Percentiles rank a stretch among this genome's conserved stretches.
phyloP scores from a whole-genome alignment of 106 monocot species.

The Dendrobium nobile region DNA sequence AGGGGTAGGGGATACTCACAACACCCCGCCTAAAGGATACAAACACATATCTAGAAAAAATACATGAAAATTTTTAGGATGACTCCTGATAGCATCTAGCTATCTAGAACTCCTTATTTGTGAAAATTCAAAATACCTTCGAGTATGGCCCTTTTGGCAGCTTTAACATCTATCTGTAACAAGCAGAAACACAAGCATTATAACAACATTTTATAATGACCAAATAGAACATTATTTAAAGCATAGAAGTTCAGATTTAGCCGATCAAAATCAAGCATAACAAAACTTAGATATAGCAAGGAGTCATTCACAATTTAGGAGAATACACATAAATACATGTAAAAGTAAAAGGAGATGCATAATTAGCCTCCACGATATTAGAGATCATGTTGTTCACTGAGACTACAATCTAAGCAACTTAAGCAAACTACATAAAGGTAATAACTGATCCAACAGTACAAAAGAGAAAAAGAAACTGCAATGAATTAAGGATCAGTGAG shows the following conservation, averaged over 20 bases:
- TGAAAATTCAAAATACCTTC: constrained; percentile 40
- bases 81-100: not conserved
- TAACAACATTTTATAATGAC: constrained; percentile 3
- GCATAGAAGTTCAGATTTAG: not conserved
- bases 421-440: not conserved
- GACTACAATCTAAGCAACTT: not conserved
- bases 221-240: not conserved
- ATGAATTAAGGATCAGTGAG: not conserved
- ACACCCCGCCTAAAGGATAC: not conserved
- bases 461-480: not conserved
- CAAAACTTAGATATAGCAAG: not conserved
- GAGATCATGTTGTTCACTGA: not conserved
- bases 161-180: constrained; percentile 70
- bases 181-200: constrained; percentile 5
- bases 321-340: not conserved
- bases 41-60: not conserved
- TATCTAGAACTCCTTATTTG: not conserved
- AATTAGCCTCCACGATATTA: not conserved
- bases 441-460: not conserved
- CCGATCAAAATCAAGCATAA: not conserved
- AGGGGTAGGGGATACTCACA: not conserved
- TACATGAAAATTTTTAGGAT: not conserved
- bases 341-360: not conserved
- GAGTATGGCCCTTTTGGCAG: constrained; percentile 63
- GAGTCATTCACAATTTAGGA: not conserved